Base-by-base conservation (phyloP, 2,329 filamentous ascomycete genomes). In the Elsinoe fawcettii region DNA sequence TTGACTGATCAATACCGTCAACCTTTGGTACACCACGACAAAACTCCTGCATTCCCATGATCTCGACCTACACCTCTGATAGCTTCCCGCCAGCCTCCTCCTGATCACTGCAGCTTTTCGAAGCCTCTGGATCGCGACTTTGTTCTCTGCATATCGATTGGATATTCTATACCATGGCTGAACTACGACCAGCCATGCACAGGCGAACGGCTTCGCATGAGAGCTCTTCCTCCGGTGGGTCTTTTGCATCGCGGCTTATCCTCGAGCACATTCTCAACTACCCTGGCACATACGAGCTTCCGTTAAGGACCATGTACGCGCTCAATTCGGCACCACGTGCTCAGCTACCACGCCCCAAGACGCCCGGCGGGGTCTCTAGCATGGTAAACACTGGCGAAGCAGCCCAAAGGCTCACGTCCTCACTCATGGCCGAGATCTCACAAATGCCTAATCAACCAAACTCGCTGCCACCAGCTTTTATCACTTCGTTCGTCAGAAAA, bases 221-320 rank as follows among this genome's bases (percentile, higher is more conserved):
- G 23, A 60, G 70, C 71, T 71, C 61, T 43, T 63, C 62, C 43
- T 77, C 66, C 69, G 73, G 60, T 76, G 78, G 76, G 60, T 68
- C 68, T 2, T 12, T n/a, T 20, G 59, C 68, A 12, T 70, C 71
- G 59, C 66, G 69, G 55, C 64, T 70, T 59, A 80, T 83, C 60
- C 73, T 83, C 51, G 80, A 83, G 58, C 80, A 83, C 66, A 75
- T 83, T 58, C 70, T 84, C 55, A 77, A 79, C 58, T 83, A 85
- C 65, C 81, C 82, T 7, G 77, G 76, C 64, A 80, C 75, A 63
- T 85, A 86, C 65, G 83, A 86, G 64, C 81, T 86, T 30, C 83
- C 83, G 18, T 74, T 86, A 25, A 79, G 83, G 58, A 85, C 81
- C 61, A 85, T 86, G 80, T 86, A 85, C 72, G 78, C 79, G 23